Percentiles rank a stretch among this genome's conserved stretches.
These are phyloP conservation scores for Serpula lacrymans DNA, from an alignment of 768 basidiomycete genomes.

Conservation along the genomic window DNA sequence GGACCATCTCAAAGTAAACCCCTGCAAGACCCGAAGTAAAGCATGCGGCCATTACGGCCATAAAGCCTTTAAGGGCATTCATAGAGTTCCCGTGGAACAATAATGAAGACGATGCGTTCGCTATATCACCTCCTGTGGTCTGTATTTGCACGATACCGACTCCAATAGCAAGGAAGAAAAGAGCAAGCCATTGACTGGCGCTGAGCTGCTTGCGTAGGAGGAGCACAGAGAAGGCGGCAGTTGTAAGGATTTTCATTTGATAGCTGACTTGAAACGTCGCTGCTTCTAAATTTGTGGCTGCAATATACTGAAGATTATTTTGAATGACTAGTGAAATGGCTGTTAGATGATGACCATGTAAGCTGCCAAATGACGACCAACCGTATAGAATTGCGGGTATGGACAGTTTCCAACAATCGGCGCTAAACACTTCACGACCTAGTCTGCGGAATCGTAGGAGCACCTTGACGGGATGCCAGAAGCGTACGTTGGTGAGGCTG, in stretches of 20 bases:
- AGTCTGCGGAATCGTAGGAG: slow-evolving; percentile 53
- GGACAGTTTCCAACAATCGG: slow-evolving; percentile 96
- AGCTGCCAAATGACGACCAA: too few species aligned
- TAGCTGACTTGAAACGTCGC: slow-evolving; percentile 97
- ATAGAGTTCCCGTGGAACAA: slow-evolving; percentile 51
- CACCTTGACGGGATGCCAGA: slow-evolving; percentile 34
- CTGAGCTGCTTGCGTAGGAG: slow-evolving; percentile 75
- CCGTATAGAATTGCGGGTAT: slow-evolving; percentile 95
- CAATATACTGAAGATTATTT: slow-evolving; percentile 94
- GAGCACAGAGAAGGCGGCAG: slow-evolving; percentile 83
- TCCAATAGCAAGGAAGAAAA: slow-evolving; percentile 82
- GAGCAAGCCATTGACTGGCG: slow-evolving; percentile 76
- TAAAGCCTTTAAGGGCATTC: slow-evolving; percentile 81
- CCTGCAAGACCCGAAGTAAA: slow-evolving; percentile 95
- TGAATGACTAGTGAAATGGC: slow-evolving; percentile 56
- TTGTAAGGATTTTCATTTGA: slow-evolving; percentile 97
- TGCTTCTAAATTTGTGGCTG: slow-evolving; percentile 88
- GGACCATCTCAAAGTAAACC: slow-evolving; percentile 97
- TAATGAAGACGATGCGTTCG: slow-evolving; percentile 23
- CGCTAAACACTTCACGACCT: slow-evolving; percentile 71
- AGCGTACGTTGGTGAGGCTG: slow-evolving; percentile 28
- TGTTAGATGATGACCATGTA: slow-evolving; percentile 9
- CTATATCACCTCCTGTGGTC: slow-evolving; percentile 28
- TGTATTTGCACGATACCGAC: slow-evolving; percentile 90
- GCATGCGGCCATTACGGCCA: slow-evolving; percentile 88